phyloP scores from a whole-genome alignment of 192 early-diverging fungal species.

The Powellomyces hirtus region DNA sequence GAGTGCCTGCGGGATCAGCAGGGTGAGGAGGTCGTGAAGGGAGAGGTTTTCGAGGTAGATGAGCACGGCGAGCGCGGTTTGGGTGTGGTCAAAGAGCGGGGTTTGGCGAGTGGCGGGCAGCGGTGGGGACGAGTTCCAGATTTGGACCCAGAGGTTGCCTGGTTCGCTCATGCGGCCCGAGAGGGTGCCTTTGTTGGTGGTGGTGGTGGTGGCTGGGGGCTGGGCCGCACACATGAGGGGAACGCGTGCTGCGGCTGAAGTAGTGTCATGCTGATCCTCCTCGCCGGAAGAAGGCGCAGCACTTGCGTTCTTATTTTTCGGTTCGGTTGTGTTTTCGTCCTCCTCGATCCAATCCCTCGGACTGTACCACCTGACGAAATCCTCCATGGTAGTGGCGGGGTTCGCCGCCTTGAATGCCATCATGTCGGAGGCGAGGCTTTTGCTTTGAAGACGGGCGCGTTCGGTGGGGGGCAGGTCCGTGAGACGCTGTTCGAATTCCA shows the following conservation, averaged over 20 bases:
- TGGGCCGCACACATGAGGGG: too few relatives aligned
- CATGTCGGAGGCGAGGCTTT: constrained; percentile 73
- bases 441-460: constrained; percentile 75
- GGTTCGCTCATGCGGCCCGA: constrained; percentile 79
- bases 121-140: constrained; percentile 63
- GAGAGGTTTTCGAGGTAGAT: neutral
- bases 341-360: constrained; percentile 88
- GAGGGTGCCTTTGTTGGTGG: constrained; percentile 37
- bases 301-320: constrained; percentile 29
- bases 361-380: constrained; percentile 95
- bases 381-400: constrained; percentile 69
- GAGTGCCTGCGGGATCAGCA: neutral
- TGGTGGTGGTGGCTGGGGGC: too few relatives aligned
- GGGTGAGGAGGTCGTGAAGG: neutral
- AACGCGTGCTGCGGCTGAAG: too few relatives aligned
- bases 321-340: neutral
- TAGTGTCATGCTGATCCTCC: too few relatives aligned
- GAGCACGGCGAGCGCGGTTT: constrained; percentile 50
- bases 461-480: neutral
- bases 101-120: constrained; percentile 70
- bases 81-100: constrained; percentile 73
- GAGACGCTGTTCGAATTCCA: neutral
- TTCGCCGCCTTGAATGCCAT: constrained; percentile 94
- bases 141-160: constrained; percentile 83
- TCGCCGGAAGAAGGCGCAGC: too few relatives aligned